Percentiles rank a stretch among this genome's conserved stretches.
phyloP scores from a whole-genome alignment of 148 eudicot species.

The Selenicereus undatus region DNA sequence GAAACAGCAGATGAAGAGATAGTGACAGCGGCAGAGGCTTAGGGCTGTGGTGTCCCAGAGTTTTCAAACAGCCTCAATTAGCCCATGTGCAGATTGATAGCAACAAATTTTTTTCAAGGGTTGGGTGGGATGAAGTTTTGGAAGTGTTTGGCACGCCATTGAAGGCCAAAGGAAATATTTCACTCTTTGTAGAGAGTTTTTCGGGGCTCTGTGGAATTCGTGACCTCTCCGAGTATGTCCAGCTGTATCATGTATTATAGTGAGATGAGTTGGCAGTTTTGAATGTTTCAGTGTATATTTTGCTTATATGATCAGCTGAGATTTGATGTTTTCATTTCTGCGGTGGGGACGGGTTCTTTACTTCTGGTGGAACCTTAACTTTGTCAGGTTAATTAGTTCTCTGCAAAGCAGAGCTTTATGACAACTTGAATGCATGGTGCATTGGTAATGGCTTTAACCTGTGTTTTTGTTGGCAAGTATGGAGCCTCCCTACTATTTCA shows the following conservation, averaged over 20 bases:
- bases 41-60: not conserved
- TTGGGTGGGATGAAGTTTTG: not conserved
- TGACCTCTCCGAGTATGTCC: not conserved
- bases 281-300: constrained; percentile 14
- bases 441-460: too few species aligned
- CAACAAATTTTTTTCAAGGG: not conserved
- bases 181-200: constrained; percentile 8
- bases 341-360: not conserved
- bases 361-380: not conserved
- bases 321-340: not conserved
- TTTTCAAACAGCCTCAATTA: not conserved
- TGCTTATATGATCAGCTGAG: constrained; percentile 5
- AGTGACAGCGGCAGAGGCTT: constrained; percentile 49
- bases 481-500: too few species aligned
- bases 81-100: not conserved
- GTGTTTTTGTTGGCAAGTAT: too few species aligned
- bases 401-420: not conserved
- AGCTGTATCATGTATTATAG: constrained; percentile 13
- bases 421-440: too few species aligned
- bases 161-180: not conserved
- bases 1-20: constrained; percentile 65
- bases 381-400: not conserved
- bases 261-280: constrained; percentile 13
- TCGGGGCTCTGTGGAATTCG: not conserved
- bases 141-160: not conserved